Percentiles rank a stretch among this genome's conserved stretches.
phyloP scores from a whole-genome alignment of 257 asterid genomes.

The Nicotiana knightiana region DNA sequence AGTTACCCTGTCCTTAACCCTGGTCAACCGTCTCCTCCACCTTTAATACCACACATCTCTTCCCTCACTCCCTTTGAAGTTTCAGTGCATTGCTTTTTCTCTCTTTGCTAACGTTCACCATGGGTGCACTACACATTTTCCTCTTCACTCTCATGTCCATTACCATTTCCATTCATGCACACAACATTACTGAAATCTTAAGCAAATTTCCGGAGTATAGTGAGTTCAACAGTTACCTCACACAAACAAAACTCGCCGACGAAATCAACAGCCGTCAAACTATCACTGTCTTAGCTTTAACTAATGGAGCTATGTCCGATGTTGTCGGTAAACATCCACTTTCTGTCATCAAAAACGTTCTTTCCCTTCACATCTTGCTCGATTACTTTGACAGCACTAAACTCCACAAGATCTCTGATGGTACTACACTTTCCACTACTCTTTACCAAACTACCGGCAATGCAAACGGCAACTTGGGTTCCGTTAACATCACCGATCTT shows the following conservation, averaged over 20 bases:
- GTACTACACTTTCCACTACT: conserved; percentile 79
- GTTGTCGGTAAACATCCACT: conserved; percentile 60
- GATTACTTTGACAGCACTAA: conserved; percentile 76
- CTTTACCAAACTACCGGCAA: conserved; percentile 91
- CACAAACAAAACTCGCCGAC: conserved; percentile 87
- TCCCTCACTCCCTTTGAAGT: neutral
- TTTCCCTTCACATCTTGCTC: conserved; percentile 76
- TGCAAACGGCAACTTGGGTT: conserved; percentile 71
- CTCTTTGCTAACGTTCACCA: conserved; percentile 13
- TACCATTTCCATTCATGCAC: conserved; percentile 30
- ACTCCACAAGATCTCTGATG: conserved; percentile 81
- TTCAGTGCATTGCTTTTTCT: neutral
- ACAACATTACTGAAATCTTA: conserved; percentile 73
- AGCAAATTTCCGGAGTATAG: conserved; percentile 64
- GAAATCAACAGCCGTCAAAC: conserved; percentile 90
- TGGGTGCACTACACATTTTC: conserved; percentile 34
- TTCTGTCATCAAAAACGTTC: conserved; percentile 48
- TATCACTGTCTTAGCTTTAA: conserved; percentile 70
- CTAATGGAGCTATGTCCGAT: conserved; percentile 63
- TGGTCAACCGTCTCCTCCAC: conserved; percentile 9
- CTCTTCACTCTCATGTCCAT: conserved; percentile 30
- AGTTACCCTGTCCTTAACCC: neutral
- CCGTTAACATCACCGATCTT: conserved; percentile 77
- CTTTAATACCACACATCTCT: conserved; percentile 9
- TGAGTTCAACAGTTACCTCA: conserved; percentile 55